Evolutionary conservation across 2,329 filamentous ascomycete genomes (phyloP), one percentile per base, ranked within the genome.

Genomic region (Cladobotryum mycophilum): DNA sequence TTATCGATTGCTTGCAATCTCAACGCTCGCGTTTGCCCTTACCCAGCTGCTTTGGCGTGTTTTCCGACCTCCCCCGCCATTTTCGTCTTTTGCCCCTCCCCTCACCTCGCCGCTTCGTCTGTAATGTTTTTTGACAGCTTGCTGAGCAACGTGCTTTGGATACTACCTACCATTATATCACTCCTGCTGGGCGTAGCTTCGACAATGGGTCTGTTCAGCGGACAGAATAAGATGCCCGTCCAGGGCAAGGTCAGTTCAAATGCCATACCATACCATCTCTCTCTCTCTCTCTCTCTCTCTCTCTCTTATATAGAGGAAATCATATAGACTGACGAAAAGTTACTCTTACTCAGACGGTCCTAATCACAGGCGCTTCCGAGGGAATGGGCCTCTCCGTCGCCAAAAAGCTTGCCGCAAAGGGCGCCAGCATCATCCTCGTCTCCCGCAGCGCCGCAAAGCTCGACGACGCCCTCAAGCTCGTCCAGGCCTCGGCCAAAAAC

Each of bases 301-400:
- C 30, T 14, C 6, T 36, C 11, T 41, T 6, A 17, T 14, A 5
- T 13, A 20, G 17, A 12, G n/a, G 17, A 18, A n/a, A 6, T 30
- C 36, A 8, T 38, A n/a, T n/a, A 48, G 51, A 5, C n/a, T 38
- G 12, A 48, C 49, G 9, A 50, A 53, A 54, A 48, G 55, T 47
- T 18, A 53, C 50, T 33, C 12, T 9, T 48, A n/a, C 20, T 11
- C 45, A 96, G 90, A 96, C 91, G 2, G 78, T 95, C 47, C 75
- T 97, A 49, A 75, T 99, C 47, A 99, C 93, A 1, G 93, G 93
- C 43, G 90, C 85, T 33, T 96, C 93, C 0, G 88, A 96, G 64
- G 93, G 93, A 52, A 89, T 96, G 86, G 93, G 93, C 53, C 82
- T 84, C 59, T 82, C 82, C 47, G 81, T 85, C 17, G 90, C 85